Conservation (phyloP, 2,329 filamentous ascomycete genomes). For the Onygenales sp. region DNA sequence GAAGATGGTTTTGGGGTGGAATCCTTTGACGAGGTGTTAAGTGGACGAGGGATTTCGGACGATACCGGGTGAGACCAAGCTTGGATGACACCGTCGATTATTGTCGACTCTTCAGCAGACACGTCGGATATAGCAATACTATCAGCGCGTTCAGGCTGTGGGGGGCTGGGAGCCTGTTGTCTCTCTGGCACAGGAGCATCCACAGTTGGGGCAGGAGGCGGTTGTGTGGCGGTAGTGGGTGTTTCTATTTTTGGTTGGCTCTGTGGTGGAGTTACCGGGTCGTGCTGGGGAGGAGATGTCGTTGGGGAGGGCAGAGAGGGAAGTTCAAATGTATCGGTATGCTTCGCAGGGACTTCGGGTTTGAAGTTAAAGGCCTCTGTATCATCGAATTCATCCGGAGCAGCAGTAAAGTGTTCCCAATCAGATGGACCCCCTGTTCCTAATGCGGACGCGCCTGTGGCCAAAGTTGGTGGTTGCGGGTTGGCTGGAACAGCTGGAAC, state of each 20-base stretch:
- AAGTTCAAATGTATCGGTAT: constrained; percentile 9
- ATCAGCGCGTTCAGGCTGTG: constrained; percentile 18
- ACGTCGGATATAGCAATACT: constrained; percentile 21
- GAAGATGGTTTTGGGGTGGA: neutral
- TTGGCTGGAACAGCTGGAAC: constrained; percentile 2
- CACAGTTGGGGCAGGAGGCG: neutral
- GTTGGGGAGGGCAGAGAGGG: constrained; percentile 2
- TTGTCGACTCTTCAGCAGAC: constrained; percentile 21
- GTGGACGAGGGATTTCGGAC: constrained; percentile 7
- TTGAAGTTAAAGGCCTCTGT: constrained; percentile 9
- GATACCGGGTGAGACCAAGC: constrained; percentile 31
- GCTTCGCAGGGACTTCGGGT: neutral
- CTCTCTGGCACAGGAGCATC: neutral
- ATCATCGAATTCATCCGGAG: constrained; percentile 30
- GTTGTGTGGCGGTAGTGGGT: neutral
- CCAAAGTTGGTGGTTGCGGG: constrained; percentile 4
- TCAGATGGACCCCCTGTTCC: constrained; percentile 37
- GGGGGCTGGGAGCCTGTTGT: constrained; percentile 2
- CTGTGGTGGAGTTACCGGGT: neutral
- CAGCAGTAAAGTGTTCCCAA: constrained; percentile 36
- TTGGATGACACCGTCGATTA: constrained; percentile 36
- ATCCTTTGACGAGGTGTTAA: constrained; percentile 5
- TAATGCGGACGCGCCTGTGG: constrained; percentile 23
- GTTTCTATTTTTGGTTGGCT: too few relatives aligned
- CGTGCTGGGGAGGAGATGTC: neutral